A percentile compares a stretch with the other conserved stretches of the same genome.
Evolutionary conservation across 2,329 filamentous ascomycete species (phyloP).

Genomic region (Fusarium beomiforme): DNA sequence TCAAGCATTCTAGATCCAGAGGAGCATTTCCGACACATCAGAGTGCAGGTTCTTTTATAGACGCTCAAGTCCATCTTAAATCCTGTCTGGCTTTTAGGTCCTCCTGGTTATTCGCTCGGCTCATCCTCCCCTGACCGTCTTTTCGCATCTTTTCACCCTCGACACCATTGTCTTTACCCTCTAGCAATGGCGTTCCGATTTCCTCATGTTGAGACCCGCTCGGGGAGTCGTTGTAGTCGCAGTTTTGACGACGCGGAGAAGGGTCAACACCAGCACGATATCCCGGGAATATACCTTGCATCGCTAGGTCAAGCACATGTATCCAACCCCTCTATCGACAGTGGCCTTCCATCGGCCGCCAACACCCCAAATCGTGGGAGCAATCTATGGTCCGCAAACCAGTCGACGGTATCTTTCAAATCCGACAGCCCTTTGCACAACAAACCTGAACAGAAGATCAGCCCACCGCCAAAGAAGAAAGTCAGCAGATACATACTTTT

Average conservation of each 20-base stretch:
- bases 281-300: not conserved
- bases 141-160: too few relatives aligned
- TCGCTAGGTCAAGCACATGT: not conserved
- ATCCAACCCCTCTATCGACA: not conserved
- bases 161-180: too few relatives aligned
- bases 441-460: not conserved
- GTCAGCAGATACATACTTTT: not conserved
- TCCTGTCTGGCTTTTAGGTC: not conserved
- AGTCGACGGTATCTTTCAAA: not conserved
- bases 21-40: not conserved
- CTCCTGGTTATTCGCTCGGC: accelerated
- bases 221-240: not conserved
- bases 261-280: not conserved
- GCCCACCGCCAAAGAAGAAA: accelerated
- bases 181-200: not conserved
- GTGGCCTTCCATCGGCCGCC: not conserved
- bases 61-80: too few relatives aligned
- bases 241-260: not conserved
- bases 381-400: not conserved
- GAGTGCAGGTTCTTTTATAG: too few relatives aligned
- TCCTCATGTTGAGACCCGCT: accelerated
- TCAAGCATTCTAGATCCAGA: accelerated
- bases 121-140: not conserved
- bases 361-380: not conserved
- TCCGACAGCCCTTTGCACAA: not conserved